Evolutionary conservation across 345 rosid genomes (phyloP).

Genomic region (Arabidopsis suecica): DNA sequence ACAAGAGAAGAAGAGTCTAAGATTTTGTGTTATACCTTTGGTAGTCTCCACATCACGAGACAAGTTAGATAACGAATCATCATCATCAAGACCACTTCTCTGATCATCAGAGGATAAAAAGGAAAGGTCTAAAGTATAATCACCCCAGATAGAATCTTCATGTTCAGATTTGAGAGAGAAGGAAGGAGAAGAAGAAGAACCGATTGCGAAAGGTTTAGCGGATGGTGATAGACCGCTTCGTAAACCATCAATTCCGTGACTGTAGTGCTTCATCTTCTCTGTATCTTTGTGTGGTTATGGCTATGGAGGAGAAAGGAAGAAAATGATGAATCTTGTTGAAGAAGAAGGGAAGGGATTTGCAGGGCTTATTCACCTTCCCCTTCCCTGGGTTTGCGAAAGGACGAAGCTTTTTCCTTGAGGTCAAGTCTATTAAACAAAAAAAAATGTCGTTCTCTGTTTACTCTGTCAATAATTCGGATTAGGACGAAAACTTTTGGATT

Average conservation of each 20-base stretch:
- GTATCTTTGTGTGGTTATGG: background rate
- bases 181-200: conserved; percentile 29
- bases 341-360: conserved; percentile 32
- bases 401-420: conserved; percentile 20
- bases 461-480: conserved; percentile 34
- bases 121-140: conserved; percentile 44
- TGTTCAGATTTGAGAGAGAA: conserved; percentile 34
- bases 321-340: conserved; percentile 7
- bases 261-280: conserved; percentile 38
- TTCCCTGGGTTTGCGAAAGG: background rate
- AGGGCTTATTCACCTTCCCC: conserved; percentile 39
- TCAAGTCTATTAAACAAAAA: conserved; percentile 20
- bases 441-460: conserved; percentile 33
- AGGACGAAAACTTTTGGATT: conserved; percentile 5
- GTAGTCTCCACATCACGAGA: conserved; percentile 39
- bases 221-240: conserved; percentile 47
- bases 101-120: conserved; percentile 46
- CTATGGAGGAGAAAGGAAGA: conserved; percentile 7
- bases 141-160: conserved; percentile 39
- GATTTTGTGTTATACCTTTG: conserved; percentile 21
- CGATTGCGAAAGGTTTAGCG: conserved; percentile 19
- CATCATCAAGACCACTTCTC: conserved; percentile 31
- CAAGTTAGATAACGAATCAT: conserved; percentile 36
- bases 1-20: background rate
- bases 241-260: conserved; percentile 17